A percentile compares a stretch with the other conserved stretches of the same genome.
phyloP scores from a whole-genome alignment of 2,329 filamentous ascomycete genomes.

The Cladosporium sp. region DNA sequence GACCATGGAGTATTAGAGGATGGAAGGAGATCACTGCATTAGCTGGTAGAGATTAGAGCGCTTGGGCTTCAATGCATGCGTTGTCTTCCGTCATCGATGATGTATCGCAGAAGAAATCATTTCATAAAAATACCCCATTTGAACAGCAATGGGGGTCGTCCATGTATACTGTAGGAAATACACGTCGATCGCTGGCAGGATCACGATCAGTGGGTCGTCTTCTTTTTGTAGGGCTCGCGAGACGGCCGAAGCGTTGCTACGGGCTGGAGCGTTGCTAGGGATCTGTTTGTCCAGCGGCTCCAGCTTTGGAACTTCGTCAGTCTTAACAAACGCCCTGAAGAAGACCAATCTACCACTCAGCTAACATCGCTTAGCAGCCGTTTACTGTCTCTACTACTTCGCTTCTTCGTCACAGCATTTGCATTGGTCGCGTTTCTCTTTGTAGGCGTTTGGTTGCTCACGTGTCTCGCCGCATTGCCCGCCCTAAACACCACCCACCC shows the following conservation, averaged over 20 bases:
- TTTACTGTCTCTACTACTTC: constrained; percentile 10
- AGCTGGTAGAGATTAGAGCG: background rate
- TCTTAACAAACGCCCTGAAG: constrained; percentile 7
- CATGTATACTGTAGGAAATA: background rate
- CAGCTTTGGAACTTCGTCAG: background rate
- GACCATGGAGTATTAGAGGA: background rate
- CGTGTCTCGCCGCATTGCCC: background rate
- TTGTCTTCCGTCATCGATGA: background rate
- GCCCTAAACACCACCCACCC: background rate
- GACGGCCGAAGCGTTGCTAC: background rate
- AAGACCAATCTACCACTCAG: constrained; percentile 13
- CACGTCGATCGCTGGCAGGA: background rate
- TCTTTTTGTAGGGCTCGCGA: background rate
- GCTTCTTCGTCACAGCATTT: background rate
- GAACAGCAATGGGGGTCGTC: background rate
- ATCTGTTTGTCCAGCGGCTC: background rate
- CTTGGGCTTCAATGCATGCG: background rate
- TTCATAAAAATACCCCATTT: background rate
- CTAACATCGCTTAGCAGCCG: constrained; percentile 14
- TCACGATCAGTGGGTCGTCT: background rate
- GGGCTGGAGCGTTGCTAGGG: background rate
- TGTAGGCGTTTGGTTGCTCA: background rate
- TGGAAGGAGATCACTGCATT: background rate
- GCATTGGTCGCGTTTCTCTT: constrained; percentile 9
- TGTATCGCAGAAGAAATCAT: background rate